Base-by-base conservation (phyloP, 2,329 filamentous ascomycete species). In the Botrytis medusae region DNA sequence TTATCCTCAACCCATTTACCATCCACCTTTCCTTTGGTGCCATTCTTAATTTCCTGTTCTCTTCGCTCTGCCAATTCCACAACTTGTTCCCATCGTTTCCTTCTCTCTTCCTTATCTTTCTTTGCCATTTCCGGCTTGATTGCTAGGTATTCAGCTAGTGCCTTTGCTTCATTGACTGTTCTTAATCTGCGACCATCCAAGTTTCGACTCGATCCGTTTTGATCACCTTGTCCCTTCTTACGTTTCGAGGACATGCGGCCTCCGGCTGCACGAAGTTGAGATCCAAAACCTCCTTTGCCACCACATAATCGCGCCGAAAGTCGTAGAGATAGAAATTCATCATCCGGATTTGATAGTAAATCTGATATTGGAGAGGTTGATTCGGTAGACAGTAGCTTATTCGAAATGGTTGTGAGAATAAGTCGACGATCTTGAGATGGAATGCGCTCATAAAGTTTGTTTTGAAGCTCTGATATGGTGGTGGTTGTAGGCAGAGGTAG, bases 71-170 rank as follows among this genome's bases (percentile, higher is more conserved):
- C 91, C 74, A 91, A 87, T 67, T 95, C 92, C 20, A 98, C 92
- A 72, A 98, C 92, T 79, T 95, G 89, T 82, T 97, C 91, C 94
- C 94, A 97, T 65, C 95, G 86, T 82, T 92, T 90, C 63, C 92
- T 88, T 65, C 94, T 89, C 83, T 92, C 92, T 81, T 98, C 95
- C 80, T 94, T 95, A 82, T 98, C 94, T 81, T 93, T 93, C 83
- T 92, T 91, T 76, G 98, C 96, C 95, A 99, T 98, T 75, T 98
- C 95, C 0, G 97, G 96, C 81, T 98, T 98, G 77, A 97, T 93
- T 2, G 95, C 94, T 2, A 98, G 87, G 79, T 98, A 98, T 81
- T 98, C 95, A 0, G 97, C 96, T 32, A 99, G 86, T 1, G 94
- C 93, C 83, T 99, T 99, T 48, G 96, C 96, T 82, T 99, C 96